These are phyloP conservation scores for Ormosia emarginata DNA, from an alignment of 306 rosid species.

Conservation along the genomic window DNA sequence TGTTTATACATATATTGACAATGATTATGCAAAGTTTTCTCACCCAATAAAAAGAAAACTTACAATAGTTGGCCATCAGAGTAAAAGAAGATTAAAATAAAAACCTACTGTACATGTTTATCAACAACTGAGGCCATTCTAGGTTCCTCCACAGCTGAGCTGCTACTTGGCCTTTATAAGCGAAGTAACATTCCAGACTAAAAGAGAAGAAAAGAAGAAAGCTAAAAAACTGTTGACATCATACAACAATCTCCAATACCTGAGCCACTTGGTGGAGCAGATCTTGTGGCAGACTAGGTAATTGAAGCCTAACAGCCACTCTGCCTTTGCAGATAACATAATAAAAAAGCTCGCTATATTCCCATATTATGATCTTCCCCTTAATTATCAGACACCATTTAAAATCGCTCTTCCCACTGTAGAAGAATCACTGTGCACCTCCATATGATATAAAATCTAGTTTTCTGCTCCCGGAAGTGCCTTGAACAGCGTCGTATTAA, in stretches of 20 bases:
- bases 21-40: background rate
- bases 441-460: slow-evolving; percentile 63
- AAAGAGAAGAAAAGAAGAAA: background rate
- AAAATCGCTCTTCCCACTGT: slow-evolving; percentile 39
- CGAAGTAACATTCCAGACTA: background rate
- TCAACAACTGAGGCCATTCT: background rate
- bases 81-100: background rate
- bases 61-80: background rate
- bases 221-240: background rate
- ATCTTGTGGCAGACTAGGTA: background rate
- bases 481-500: slow-evolving; percentile 48
- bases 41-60: background rate
- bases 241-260: background rate
- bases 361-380: background rate
- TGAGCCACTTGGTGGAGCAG: background rate
- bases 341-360: background rate
- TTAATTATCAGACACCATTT: background rate
- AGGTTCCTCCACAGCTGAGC: background rate
- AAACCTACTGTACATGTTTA: slow-evolving; percentile 5
- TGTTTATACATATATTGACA: background rate
- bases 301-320: background rate
- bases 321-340: background rate
- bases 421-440: slow-evolving; percentile 60
- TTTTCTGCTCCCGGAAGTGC: slow-evolving; percentile 54
- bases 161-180: background rate